Evolutionary conservation across 2,329 filamentous ascomycete species (phyloP).

Genomic region (Balansia obtecta): DNA sequence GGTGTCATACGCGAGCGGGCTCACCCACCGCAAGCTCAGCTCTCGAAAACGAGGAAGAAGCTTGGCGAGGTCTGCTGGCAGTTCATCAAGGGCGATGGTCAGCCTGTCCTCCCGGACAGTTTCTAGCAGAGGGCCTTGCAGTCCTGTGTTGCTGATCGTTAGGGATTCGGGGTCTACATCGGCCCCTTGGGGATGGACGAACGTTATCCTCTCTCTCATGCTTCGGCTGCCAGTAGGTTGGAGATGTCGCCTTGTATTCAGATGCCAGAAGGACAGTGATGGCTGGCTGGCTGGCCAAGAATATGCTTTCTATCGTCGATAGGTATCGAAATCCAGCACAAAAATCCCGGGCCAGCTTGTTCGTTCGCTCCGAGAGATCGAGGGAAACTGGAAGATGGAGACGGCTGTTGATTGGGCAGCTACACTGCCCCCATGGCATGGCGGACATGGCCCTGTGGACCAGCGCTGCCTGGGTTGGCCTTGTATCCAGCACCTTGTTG

Average conservation of each 20-base stretch:
- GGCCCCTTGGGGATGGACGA: slow-evolving; percentile 53
- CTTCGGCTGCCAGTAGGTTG: slow-evolving; percentile 5
- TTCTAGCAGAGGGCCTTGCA: slow-evolving; percentile 44
- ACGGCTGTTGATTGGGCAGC: neutral
- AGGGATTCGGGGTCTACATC: slow-evolving; percentile 53
- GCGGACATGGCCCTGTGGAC: too few relatives aligned
- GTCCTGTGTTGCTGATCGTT: slow-evolving; percentile 38
- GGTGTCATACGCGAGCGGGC: slow-evolving; percentile 40
- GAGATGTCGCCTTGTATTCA: neutral
- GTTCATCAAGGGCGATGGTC: slow-evolving; percentile 60
- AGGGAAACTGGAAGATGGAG: neutral
- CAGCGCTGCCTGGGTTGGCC: neutral
- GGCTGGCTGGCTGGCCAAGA: neutral
- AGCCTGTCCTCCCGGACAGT: slow-evolving; percentile 69
- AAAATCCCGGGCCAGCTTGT: neutral
- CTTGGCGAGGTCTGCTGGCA: slow-evolving; percentile 53
- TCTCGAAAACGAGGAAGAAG: slow-evolving; percentile 54
- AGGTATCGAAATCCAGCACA: neutral
- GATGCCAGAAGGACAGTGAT: neutral
- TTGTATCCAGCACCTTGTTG: neutral
- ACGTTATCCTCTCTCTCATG: slow-evolving; percentile 74
- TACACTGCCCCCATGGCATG: neutral
- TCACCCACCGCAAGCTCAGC: slow-evolving; percentile 71
- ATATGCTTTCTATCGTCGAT: neutral
- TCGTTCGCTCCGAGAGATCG: too few relatives aligned